Percentiles rank a stretch among this genome's conserved stretches.
Conservation (phyloP, 352 stramenopile species). For the Phytophthora pseudosyringae region DNA sequence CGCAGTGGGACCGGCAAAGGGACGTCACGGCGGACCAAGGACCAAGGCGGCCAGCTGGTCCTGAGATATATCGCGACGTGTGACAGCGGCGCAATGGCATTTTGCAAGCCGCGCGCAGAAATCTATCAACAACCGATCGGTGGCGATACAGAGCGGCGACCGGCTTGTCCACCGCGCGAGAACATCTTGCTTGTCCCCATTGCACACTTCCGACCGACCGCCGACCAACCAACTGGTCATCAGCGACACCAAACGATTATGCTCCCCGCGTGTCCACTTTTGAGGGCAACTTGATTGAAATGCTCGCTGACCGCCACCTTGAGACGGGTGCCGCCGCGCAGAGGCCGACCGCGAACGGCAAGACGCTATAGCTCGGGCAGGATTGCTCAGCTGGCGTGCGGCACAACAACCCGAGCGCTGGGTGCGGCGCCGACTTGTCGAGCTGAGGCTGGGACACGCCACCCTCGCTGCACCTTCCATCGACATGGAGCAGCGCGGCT, state of each 20-base stretch:
- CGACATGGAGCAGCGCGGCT: neutral
- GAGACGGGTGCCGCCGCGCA: conserved; percentile 12
- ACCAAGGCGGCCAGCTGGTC: conserved; percentile 21
- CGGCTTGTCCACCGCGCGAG: conserved; percentile 16
- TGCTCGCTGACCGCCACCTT: conserved; percentile 6
- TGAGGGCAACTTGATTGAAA: conserved; percentile 27
- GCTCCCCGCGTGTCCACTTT: conserved; percentile 38
- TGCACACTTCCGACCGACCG: neutral
- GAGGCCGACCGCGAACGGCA: conserved; percentile 27
- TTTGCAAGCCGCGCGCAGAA: neutral
- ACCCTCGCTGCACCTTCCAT: conserved; percentile 11
- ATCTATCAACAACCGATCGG: neutral
- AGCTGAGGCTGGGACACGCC: neutral
- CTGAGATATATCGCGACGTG: conserved; percentile 36
- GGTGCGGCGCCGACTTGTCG: conserved; percentile 9
- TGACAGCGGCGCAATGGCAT: conserved; percentile 29
- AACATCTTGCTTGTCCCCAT: conserved; percentile 4
- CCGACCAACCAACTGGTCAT: too few species aligned
- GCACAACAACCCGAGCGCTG: neutral
- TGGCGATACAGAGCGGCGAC: conserved; percentile 1
- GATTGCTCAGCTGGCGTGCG: conserved; percentile 15
- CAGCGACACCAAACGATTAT: conserved; percentile 11
- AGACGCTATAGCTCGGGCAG: neutral
- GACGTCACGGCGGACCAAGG: conserved; percentile 18
- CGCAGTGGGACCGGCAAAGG: conserved; percentile 27